Base-by-base conservation (phyloP, 2,329 filamentous ascomycete genomes). In the Pseudogymnoascus destructans region DNA sequence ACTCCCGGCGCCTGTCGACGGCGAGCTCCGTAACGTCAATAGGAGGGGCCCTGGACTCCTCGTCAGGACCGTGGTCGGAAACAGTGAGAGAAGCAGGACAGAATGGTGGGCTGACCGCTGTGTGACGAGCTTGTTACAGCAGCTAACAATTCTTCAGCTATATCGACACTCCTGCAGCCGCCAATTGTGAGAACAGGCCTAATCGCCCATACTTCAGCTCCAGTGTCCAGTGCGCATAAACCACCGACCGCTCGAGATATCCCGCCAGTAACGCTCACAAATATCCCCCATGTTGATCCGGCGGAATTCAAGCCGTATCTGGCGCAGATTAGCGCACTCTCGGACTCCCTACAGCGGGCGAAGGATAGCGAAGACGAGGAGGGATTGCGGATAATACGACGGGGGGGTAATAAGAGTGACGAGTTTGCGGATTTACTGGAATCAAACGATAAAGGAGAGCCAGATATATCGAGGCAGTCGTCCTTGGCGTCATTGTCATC, bases 121-220 rank as follows among this genome's bases (percentile, higher is more conserved):
- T 21, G 17, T 23, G 33, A 23, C 59, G 36, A 67, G 57, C 15
- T 23, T 40, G 25, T 57, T 13, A 23, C 17, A 42, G 42, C 7
- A 52, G 19, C 55, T 59, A 59, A 68, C 55, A 65, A 57, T 59
- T 17, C 25, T 58, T 10, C 62, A 89, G 87, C 93, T 61, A 97
- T 97, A 65, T 95, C 91, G 7, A 95, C 89, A 1, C 79, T 97
- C n/a, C 79, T 97, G 3, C 88, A 95, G 68, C 86, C 89, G 25
- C 89, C 92, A 3, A 95, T 95, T 64, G 83, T 95, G 59, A 83
- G 92, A 63, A 95, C 91, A 1, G 91, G 92, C 59, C 79, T 95
- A 55, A 77, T 90, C 58, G 87, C 91, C 19, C 86, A 95, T 70
- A 86, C 85, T 0, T 77, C 84, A 1, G 82, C 86, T 2, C 81